Base-by-base conservation (phyloP, 2,329 filamentous ascomycete species). In the Cylindrodendrum hubeiense region DNA sequence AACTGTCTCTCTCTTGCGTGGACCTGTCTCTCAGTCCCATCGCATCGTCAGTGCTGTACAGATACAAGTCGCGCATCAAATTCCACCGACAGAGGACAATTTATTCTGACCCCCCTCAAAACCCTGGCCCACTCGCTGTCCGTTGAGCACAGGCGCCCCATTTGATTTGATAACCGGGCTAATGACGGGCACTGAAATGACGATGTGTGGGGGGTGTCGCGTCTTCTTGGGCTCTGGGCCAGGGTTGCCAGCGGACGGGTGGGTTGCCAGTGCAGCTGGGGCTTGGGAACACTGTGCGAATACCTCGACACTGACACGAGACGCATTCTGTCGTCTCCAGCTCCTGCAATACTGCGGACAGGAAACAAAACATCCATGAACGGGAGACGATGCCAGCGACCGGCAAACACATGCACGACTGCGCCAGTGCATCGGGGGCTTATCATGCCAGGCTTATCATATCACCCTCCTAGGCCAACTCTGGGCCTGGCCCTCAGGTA, bases 161-260 rank as follows among this genome's bases (percentile, higher is more conserved):
- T 74, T 71, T 74, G 71, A 74, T 74, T 74, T 69, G 71, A 69
- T 63, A 71, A 70, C 64, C 62, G 65, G 67, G 61, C 71, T 74
- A 74, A 74, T 72, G 72, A 74, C 64, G 70, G 70, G 66, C 55
- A 66, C 62, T 70, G 69, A 73, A 74, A 74, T 73, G 72, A 74
- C 70, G 71, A 74, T 60, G 66, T 73, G 72, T 73, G 72, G 72
- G 72, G 72, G 69, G 67, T 67, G 58, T 50, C 49, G 65, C 63
- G 55, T 68, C 62, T 63, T 67, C 67, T 70, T 71, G 67, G 60
- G 54, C 65, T n/a, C 61, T 52, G 55, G 63, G 66, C 71, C 71
- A 74, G 52, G 55, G 39, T 53, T 70, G 59, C 67, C 65, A 69
- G 44, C 68, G 56, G 51, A 54, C 39, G 59, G 63, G 69, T 73